phyloP scores from a whole-genome alignment of 768 basidiomycete species.

The Hericium alpestre region DNA sequence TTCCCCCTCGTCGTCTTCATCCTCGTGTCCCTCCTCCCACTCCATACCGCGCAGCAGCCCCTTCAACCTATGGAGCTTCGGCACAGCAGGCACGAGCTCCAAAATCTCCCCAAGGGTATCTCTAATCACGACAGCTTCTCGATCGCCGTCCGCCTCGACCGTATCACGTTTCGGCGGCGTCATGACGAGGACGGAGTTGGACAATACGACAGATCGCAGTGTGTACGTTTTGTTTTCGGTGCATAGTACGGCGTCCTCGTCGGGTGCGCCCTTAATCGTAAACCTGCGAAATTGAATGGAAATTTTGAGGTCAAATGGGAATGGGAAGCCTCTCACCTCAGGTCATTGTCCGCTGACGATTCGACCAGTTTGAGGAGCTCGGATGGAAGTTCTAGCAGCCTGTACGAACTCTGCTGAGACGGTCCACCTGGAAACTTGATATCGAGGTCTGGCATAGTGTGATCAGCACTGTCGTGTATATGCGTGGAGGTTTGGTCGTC shows the following conservation, averaged over 20 bases:
- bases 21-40: constrained; percentile 57
- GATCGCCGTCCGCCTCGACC: constrained; percentile 18
- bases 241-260: constrained; percentile 87
- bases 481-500: too few species aligned
- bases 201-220: constrained; percentile 77
- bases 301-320: neutral
- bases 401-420: constrained; percentile 47
- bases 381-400: constrained; percentile 62
- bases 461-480: too few species aligned
- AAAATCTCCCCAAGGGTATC: constrained; percentile 78
- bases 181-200: constrained; percentile 77
- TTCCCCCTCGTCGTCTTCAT: constrained; percentile 30
- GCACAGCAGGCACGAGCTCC: constrained; percentile 70
- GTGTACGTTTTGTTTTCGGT: constrained; percentile 71
- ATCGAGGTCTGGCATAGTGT: constrained; percentile 34
- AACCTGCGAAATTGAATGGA: constrained; percentile 4
- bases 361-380: constrained; percentile 59
- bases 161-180: constrained; percentile 30
- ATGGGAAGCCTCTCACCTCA: constrained; percentile 1
- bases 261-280: constrained; percentile 69
- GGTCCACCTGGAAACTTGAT: constrained; percentile 39
- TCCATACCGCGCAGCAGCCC: constrained; percentile 50
- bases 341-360: constrained; percentile 20
- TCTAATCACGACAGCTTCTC: constrained; percentile 52
- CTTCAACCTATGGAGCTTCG: constrained; percentile 60